Evolutionary conservation across 768 basidiomycete genomes (phyloP), one percentile per base, ranked within the genome.

Genomic region (Boletus bicolor): DNA sequence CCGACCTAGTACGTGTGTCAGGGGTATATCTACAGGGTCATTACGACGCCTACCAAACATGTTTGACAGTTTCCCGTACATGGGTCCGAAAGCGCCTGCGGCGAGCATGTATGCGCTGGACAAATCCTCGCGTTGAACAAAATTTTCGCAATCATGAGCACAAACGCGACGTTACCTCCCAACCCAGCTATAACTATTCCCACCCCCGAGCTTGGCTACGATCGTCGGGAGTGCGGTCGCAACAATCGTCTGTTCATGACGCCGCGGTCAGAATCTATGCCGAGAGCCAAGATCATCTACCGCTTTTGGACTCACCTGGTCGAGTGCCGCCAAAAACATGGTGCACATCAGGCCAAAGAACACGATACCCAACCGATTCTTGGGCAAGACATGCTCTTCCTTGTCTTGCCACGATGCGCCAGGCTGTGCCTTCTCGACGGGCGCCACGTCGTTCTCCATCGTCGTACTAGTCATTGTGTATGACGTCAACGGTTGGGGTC

Each of bases 51-150:
- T 55, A 69, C 77, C 77, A n/a, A 77, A 57, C 48, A 79, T 73
- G 68, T 89, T 85, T 1, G 87, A 89, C 0, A 91, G 67, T 63
- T 92, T 92, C 6, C 91, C 91, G 57, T 91, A 92, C 2, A 90
- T 60, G 0, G 91, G 90, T 0, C 84, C 78, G 11, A 89, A 73
- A 4, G 86, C 76, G 7, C 83, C 83, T 5, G 85, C 82, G 0
- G 85, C 79, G 21, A 93, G 80, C 24, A 93, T 73, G 66, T 92
- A 93, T 30, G 90, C 83, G 63, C 89, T 90, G 51, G 1, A 24
- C 4, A 2, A n/a, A 30, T 30, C n/a, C 36, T 1, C 15, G 36
- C 2, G n/a, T 17, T 61, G 15, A 61, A 14, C 28, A 38, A 44
- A 7, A 3, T 19, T 24, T 5, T 12, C 4, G 6, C 15, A 7